Evolutionary conservation across 257 asterid species (phyloP), one percentile per base, ranked within the genome.

Genomic region (Capsicum baccatum): DNA sequence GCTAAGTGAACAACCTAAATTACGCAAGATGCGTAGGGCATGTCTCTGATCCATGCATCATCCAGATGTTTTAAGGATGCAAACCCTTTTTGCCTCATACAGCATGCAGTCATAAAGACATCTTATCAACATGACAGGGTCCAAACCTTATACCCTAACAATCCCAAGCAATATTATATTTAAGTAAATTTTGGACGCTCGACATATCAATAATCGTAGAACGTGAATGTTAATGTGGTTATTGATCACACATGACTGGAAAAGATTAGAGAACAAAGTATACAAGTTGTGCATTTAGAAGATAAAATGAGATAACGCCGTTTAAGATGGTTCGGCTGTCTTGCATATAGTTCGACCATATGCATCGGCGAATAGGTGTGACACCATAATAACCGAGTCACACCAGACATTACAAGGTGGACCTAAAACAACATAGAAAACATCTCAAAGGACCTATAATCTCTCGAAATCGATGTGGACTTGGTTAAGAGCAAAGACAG

Each of bases 291-390:
- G 52, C 52, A 37, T 37, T 35, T 68, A 39, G 21, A 68, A 35
- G 4, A 33, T 35, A 66, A 66, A 66, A 66, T 33, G n/a, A 66
- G 19, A 33, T 33, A 13, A 12, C 47, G 10, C 33, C 5, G 2
- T 66, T 35, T 12, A 66, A 66, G 73, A 66, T 66, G 47, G 47
- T 66, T 66, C n/a, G 3, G 35, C 10, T 13, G 44, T 66, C 39
- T 66, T 66, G 47, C 73, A 66, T 33, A 66, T 47, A 13, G 33
- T 26, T 26, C 73, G 48, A 33, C 73, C 73, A 66, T 74, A 74
- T 14, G 11, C 42, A 74, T 21, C 10, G 6, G 59, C 7, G 1
- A 10, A 44, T 71, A 44, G 59, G 42, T 6, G 60, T 13, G 60
- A 48, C 39, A 73, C 59, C 80, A 14, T 3, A 71, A 47, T 71